Percentiles rank a stretch among this genome's conserved stretches.
Evolutionary conservation across 805 yeast species (phyloP).

Genomic region (Candida railenensis): DNA sequence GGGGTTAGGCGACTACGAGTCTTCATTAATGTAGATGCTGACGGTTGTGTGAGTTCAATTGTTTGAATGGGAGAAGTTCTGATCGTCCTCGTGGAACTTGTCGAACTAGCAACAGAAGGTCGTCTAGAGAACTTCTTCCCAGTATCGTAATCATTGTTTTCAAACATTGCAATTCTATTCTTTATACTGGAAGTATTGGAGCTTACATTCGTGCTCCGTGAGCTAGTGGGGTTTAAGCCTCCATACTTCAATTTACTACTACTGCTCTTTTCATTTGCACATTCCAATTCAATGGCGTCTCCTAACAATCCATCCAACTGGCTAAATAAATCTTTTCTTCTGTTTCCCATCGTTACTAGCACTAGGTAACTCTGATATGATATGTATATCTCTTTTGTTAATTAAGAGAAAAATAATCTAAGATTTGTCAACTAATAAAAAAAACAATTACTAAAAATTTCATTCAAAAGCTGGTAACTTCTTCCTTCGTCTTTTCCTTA

Average conservation of each 20-base stretch:
- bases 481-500: neutral
- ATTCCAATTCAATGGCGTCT: neutral
- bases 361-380: no score
- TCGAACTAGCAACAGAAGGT: neutral
- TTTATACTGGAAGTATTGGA: neutral
- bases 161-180: slow-evolving; percentile 1
- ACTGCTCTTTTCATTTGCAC: neutral
- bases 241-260: neutral
- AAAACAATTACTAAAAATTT: neutral
- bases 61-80: neutral
- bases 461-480: neutral
- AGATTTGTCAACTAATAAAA: neutral
- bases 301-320: slow-evolving; percentile 2
- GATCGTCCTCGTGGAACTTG: neutral
- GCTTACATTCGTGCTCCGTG: neutral
- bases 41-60: neutral
- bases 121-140: neutral
- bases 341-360: neutral
- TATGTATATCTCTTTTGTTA: no score
- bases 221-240: neutral
- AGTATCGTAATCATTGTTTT: neutral
- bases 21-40: neutral
- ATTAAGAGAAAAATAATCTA: no score
- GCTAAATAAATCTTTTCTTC: slow-evolving; percentile 2
- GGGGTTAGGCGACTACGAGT: neutral